Evolutionary conservation across 148 eudicot genomes (phyloP).

Genomic region (Mesembryanthemum crystallinum): DNA sequence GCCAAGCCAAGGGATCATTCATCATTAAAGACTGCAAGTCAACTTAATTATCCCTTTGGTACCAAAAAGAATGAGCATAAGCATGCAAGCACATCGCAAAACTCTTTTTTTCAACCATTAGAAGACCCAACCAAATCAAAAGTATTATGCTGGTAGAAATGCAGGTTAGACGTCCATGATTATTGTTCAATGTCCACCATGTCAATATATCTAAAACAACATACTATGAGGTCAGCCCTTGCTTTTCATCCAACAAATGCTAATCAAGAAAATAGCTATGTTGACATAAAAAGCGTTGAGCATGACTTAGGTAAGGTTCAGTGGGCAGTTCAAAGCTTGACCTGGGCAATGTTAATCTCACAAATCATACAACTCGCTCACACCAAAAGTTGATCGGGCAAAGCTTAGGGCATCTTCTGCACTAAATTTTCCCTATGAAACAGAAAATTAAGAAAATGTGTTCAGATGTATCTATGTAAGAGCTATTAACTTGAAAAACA

Average conservation of each 20-base stretch:
- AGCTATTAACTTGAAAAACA: no score
- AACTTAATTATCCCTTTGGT: not conserved
- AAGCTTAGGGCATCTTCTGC: not conserved
- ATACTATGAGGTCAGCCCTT: not conserved
- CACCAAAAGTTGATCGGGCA: no score
- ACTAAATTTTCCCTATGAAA: no score
- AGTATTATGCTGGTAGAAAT: not conserved
- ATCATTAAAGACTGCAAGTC: no score
- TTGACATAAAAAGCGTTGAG: not conserved
- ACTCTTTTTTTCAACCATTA: not conserved
- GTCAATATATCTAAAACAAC: no score
- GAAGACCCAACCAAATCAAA: not conserved
- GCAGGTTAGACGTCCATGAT: not conserved
- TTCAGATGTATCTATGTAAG: no score
- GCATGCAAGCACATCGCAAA: not conserved
- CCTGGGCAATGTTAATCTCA: not conserved
- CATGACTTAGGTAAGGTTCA: not conserved
- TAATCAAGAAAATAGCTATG: not conserved
- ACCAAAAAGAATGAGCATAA: not conserved
- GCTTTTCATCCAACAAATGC: not conserved
- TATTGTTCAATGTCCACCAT: not conserved
- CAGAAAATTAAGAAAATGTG: no score
- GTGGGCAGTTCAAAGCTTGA: not conserved
- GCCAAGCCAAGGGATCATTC: not conserved
- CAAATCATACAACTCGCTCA: no score